Conservation (phyloP, 352 stramenopile genomes). For the Plasmopara muralis region DNA sequence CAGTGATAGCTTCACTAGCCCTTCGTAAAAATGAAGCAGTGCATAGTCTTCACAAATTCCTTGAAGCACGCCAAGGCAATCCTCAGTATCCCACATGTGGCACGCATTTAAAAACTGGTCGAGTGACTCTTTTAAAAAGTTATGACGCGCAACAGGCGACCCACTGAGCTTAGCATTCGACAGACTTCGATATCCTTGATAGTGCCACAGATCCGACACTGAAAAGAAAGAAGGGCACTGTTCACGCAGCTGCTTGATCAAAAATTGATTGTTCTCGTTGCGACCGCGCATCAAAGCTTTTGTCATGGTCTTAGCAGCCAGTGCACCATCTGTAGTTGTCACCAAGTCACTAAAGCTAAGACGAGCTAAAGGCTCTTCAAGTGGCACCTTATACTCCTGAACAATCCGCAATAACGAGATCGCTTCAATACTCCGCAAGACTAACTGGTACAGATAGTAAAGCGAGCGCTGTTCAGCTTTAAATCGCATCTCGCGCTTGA, state of each 20-base stretch:
- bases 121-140: constrained; percentile 63
- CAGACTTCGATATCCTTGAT: constrained; percentile 81
- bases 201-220: constrained; percentile 73
- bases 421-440: constrained; percentile 69
- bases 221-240: constrained; percentile 83
- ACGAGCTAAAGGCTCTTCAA: constrained; percentile 55
- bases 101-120: constrained; percentile 76
- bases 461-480: constrained; percentile 80
- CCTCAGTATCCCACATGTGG: constrained; percentile 81
- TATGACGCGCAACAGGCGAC: constrained; percentile 49
- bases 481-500: constrained; percentile 68
- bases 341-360: constrained; percentile 77
- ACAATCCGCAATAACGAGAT: constrained; percentile 68
- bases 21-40: constrained; percentile 75
- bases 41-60: constrained; percentile 78
- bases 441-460: constrained; percentile 71
- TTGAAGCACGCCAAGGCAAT: constrained; percentile 70
- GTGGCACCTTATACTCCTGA: constrained; percentile 57
- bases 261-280: constrained; percentile 76
- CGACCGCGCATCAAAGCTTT: constrained; percentile 69
- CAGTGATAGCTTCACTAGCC: constrained; percentile 77
- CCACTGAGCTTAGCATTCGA: constrained; percentile 68
- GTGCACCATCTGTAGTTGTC: constrained; percentile 48
- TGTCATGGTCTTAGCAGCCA: constrained; percentile 69
- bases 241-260: constrained; percentile 78